Base-by-base conservation (phyloP, 257 asterid species). In the Gynochthodes officinalis region DNA sequence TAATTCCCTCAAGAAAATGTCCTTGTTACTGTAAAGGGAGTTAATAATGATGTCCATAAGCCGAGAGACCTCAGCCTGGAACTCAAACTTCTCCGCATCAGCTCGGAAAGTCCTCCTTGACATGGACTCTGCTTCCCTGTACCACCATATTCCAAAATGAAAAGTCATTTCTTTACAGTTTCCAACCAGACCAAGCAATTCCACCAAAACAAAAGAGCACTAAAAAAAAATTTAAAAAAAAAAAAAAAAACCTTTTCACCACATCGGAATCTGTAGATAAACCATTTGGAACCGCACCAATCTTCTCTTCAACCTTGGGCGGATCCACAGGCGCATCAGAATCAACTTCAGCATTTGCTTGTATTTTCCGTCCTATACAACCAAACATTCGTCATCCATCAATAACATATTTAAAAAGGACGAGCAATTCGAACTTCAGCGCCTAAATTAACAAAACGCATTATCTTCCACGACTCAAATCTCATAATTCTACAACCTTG, bases 31-130 rank as follows among this genome's bases (percentile, higher is more conserved):
- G 78, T 95, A 95, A 43, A 95, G 96, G 66, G 99, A 95, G 89
- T 95, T 95, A 86, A 95, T 95, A 70, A 95, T 81, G 70, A 94
- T 94, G 77, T 91, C 97, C 99, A 94, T 89, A 69, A 94, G 96
- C 72, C 97, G 87, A 48, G 99, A 94, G 59, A 94, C 99, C 88
- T 94, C 97, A 37, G 97, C 97, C 82, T 94, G 99, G 86, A 94
- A 94, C 87, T 94, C 89, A 59, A 89, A 91, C 86, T 94, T 94
- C 91, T 94, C 90, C 58, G 93, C 97, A 73, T 71, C 79, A 33
- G 95, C 83, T 15, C 97, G 96, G 67, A 89, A 87, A 9, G 80
- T 74, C 76, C 69, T 87, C 78, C 84, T 85, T 40, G 97, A 89
- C 90, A 93, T 93, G 30, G 97, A 91, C 80, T 88, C 97, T 61